Percentiles rank a stretch among this genome's conserved stretches.
Conservation (phyloP, 495 filamentous ascomycete species). For the Amphirosellinia nigrospora region DNA sequence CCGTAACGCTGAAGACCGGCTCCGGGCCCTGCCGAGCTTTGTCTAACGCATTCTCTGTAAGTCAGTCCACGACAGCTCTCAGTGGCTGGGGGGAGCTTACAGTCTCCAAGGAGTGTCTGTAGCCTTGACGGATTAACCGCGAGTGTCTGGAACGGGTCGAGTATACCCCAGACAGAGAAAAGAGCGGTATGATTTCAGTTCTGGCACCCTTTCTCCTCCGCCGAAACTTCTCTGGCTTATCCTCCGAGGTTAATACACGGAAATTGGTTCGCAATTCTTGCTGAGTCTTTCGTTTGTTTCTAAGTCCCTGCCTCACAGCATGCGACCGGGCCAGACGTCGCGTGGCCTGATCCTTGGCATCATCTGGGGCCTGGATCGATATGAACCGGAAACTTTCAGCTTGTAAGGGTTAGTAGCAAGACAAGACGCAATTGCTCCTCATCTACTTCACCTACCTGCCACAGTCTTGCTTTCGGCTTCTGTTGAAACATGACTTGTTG, state of each 20-base stretch:
- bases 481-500: not conserved
- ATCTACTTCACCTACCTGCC: not conserved
- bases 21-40: slow-evolving; percentile 31
- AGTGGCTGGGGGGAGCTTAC: slow-evolving; percentile 33
- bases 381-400: slow-evolving; percentile 40
- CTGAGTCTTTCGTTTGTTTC: slow-evolving; percentile 43
- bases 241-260: slow-evolving; percentile 10
- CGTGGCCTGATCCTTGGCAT: slow-evolving; percentile 13
- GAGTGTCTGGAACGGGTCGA: slow-evolving; percentile 41
- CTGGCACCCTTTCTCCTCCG: not conserved
- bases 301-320: slow-evolving; percentile 41
- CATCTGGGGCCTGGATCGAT: slow-evolving; percentile 36
- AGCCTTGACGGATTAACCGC: slow-evolving; percentile 41
- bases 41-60: slow-evolving; percentile 21
- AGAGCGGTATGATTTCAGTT: not conserved
- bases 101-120: slow-evolving; percentile 35
- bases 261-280: slow-evolving; percentile 42
- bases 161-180: slow-evolving; percentile 17
- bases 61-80: not conserved
- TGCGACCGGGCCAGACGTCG: slow-evolving; percentile 44
- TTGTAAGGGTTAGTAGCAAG: slow-evolving; percentile 10
- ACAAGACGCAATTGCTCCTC: not conserved
- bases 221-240: not conserved
- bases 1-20: slow-evolving; percentile 44
- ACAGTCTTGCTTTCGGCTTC: not conserved